Evolutionary conservation across 768 basidiomycete species (phyloP).

Genomic region (Phylloporus sp.): DNA sequence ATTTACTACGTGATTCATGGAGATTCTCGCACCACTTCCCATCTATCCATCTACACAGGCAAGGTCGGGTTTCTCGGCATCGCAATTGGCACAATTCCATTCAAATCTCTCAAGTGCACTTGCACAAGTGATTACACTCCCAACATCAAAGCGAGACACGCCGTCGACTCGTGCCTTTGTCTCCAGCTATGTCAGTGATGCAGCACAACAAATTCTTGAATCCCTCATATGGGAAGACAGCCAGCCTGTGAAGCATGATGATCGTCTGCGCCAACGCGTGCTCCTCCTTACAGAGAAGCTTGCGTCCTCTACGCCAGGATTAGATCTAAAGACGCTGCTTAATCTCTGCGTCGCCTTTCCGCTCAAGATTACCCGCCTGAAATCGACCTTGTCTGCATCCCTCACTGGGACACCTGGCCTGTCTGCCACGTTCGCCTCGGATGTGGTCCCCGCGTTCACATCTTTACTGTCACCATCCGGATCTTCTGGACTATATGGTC

Average conservation of each 20-base stretch:
- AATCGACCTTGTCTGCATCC: constrained; percentile 40
- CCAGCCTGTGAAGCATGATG: constrained; percentile 34
- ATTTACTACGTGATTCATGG: constrained; percentile 20
- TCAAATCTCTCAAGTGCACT: constrained; percentile 44
- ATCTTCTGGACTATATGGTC: constrained; percentile 50
- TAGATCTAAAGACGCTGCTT: constrained; percentile 53
- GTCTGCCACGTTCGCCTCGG: constrained; percentile 32
- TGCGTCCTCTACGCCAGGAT: constrained; percentile 33
- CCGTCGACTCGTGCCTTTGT: constrained; percentile 46
- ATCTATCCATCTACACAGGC: constrained; percentile 49
- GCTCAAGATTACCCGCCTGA: constrained; percentile 39
- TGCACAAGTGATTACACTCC: constrained; percentile 43
- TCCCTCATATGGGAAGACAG: constrained; percentile 52
- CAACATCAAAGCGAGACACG: constrained; percentile 43
- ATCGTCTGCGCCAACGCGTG: constrained; percentile 42
- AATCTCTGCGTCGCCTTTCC: constrained; percentile 61
- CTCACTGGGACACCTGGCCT: constrained; percentile 32
- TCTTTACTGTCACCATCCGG: constrained; percentile 40
- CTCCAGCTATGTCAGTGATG: constrained; percentile 53
- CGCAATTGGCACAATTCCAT: constrained; percentile 47
- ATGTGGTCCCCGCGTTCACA: constrained; percentile 56
- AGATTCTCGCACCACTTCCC: constrained; percentile 38
- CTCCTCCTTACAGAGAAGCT: constrained; percentile 56
- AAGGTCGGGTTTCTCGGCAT: constrained; percentile 46
- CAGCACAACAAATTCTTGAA: constrained; percentile 48